Evolutionary conservation across 2,329 filamentous ascomycete genomes (phyloP), one percentile per base, ranked within the genome.

Genomic region (Cryphonectria naterciae): DNA sequence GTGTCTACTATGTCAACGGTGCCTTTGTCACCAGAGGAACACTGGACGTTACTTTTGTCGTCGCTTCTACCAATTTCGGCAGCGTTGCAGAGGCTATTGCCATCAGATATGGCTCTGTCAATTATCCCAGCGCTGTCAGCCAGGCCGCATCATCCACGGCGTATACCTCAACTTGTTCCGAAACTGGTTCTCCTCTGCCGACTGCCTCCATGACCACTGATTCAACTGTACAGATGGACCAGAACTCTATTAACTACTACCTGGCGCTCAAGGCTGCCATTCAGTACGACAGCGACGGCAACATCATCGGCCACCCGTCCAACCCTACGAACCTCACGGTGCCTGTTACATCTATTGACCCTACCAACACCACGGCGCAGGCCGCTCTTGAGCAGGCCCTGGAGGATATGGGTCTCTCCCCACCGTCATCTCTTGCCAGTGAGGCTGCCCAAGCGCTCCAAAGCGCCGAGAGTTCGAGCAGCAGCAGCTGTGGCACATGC

Each of bases 31-130:
- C 58, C 58, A 13, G 5, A 17, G 58, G 58, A 6, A 32, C 19
- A 22, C 58, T 61, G 28, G 58, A 32, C n/a, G 35, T 61, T 32
- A 37, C 35, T 25, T 61, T 61, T 25, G 58, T 32, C 11, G 58
- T 61, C 28, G 58, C 58, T 7, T 37, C 25, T 1, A 28, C 25
- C 28, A 19, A 61, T n/a, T 61, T 61, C 19, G 35, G 28, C 17
- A 37, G 35, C 35, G 58, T 61, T 32, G 6, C 58, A 17, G 25
- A 32, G 25, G 58, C 25, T n/a, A 37, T 61, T 37, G 35, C 58
- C 17, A 61, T 61, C 58, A 61, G 32, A 25, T 61, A 61, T 61
- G 58, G 58, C 58, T 32, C 58, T 17, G 35, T 61, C 58, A 61
- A 32, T 11, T 61, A 61, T 6, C 28, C 25, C 17, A 37, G 28